These are phyloP conservation scores for Clonostachys chloroleuca DNA, from an alignment of 2,329 filamentous ascomycete genomes.

Conservation along the genomic window DNA sequence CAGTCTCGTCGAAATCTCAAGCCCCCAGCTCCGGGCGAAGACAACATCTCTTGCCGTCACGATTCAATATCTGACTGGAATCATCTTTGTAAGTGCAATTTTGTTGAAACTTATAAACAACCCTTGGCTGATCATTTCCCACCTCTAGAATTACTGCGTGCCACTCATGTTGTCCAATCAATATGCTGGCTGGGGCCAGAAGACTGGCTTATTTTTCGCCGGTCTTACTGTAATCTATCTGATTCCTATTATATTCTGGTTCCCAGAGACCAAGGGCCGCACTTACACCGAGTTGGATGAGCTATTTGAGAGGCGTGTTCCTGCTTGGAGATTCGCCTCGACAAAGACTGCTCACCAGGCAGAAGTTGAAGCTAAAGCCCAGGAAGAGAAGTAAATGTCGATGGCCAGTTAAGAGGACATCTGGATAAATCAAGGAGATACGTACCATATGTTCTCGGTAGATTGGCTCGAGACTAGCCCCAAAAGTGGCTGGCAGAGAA, in stretches of 20 bases:
- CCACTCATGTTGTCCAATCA: slow-evolving; percentile 11
- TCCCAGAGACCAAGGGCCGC: slow-evolving; percentile 12
- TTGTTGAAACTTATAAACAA: too few species aligned
- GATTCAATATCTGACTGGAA: background rate
- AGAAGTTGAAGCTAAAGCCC: too few species aligned
- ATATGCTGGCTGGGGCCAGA: too few species aligned
- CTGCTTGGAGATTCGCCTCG: slow-evolving; percentile 9
- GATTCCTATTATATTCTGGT: slow-evolving; percentile 3
- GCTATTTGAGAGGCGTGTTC: slow-evolving; percentile 9
- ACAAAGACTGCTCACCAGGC: background rate
- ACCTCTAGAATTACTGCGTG: slow-evolving; percentile 7
- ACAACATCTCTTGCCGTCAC: too few species aligned
- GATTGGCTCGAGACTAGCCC: too few species aligned
- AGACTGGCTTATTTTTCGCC: slow-evolving; percentile 5
- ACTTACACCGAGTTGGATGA: slow-evolving; percentile 13
- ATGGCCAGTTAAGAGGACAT: too few species aligned
- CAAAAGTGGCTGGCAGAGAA: too few species aligned
- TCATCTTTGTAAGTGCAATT: background rate
- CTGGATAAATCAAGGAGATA: too few species aligned
- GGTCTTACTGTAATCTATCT: slow-evolving; percentile 8
- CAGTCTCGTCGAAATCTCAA: background rate
- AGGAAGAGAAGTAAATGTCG: too few species aligned
- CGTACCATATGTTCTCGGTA: too few species aligned
- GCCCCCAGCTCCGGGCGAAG: too few species aligned
- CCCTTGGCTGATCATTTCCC: too few species aligned